Conservation (phyloP, 805 yeast species). For the Candida krabiensis region DNA sequence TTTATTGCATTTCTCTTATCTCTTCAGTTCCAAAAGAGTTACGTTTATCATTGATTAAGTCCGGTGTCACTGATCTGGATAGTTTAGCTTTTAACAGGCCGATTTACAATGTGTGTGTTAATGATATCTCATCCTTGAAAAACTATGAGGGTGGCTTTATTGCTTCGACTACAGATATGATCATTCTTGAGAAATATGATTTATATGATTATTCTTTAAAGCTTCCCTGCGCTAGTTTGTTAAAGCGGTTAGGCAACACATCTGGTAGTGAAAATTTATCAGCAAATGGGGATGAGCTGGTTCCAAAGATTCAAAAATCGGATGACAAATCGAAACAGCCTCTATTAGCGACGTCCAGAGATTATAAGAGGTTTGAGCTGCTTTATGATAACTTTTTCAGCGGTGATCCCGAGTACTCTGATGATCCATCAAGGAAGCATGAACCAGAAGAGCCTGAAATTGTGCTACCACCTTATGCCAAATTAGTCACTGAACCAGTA, state of each 20-base stretch:
- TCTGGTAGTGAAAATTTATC: not conserved
- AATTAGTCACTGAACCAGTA: slow-evolving; percentile 41
- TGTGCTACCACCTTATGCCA: slow-evolving; percentile 15
- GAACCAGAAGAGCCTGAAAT: slow-evolving; percentile 14
- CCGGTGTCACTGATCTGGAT: slow-evolving; percentile 20
- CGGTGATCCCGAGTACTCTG: slow-evolving; percentile 2
- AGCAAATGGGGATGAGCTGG: slow-evolving; percentile 11
- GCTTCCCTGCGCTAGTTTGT: slow-evolving; percentile 16
- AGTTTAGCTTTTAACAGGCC: slow-evolving; percentile 42
- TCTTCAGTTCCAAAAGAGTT: slow-evolving; percentile 63
- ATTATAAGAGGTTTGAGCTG: slow-evolving; percentile 35
- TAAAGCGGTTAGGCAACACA: slow-evolving; percentile 1
- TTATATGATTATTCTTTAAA: slow-evolving; percentile 49
- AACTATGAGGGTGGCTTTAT: slow-evolving; percentile 40
- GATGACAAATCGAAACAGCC: slow-evolving; percentile 8
- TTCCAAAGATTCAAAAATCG: slow-evolving; percentile 21
- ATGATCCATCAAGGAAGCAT: slow-evolving; percentile 4
- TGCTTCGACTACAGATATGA: slow-evolving; percentile 68
- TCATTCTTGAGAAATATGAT: slow-evolving; percentile 52
- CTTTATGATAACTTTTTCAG: slow-evolving; percentile 22
- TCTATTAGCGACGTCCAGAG: slow-evolving; percentile 37
- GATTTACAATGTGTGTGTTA: slow-evolving; percentile 61
- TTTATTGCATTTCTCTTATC: slow-evolving; percentile 59
- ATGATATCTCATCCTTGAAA: slow-evolving; percentile 47
- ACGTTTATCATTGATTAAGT: slow-evolving; percentile 27